Evolutionary conservation across 2,329 filamentous ascomycete species (phyloP).

Genomic region (Diaporthe vaccinii): DNA sequence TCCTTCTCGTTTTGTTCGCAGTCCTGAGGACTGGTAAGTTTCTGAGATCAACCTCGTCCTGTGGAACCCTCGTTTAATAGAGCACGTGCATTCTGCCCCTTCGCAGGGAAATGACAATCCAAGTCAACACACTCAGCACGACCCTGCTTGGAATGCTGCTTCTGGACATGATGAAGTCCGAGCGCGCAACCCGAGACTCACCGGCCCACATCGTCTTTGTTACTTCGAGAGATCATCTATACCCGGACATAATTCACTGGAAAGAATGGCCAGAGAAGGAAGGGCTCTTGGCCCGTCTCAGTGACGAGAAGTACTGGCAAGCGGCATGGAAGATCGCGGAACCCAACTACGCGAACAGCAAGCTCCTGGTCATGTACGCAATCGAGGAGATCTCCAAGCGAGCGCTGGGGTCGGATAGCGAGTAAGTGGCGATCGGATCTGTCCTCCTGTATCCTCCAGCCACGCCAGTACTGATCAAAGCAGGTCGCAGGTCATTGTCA

Average conservation of each 20-base stretch:
- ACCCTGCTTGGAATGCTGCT: neutral
- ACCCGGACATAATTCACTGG: neutral
- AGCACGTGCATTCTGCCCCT: too few relatives aligned
- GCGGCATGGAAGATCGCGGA: neutral
- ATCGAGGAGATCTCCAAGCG: slow-evolving; percentile 4
- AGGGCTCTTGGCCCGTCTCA: neutral
- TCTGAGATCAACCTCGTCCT: fast-evolving
- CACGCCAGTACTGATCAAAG: neutral
- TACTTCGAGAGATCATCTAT: neutral
- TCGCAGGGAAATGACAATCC: neutral
- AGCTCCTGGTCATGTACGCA: neutral
- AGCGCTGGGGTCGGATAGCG: neutral
- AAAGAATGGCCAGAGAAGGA: neutral
- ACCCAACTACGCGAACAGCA: slow-evolving; percentile 9
- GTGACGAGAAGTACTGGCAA: neutral
- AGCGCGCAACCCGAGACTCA: neutral
- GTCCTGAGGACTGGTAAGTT: neutral
- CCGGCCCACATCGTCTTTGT: neutral
- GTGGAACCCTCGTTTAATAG: neutral
- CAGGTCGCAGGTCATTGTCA: neutral
- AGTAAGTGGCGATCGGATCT: neutral
- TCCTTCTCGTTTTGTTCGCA: neutral
- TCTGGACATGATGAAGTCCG: neutral
- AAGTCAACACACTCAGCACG: neutral
- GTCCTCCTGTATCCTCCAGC: fast-evolving